Conservation (phyloP, 2,329 filamentous ascomycete genomes). For the Decorospora gaudefroyi region DNA sequence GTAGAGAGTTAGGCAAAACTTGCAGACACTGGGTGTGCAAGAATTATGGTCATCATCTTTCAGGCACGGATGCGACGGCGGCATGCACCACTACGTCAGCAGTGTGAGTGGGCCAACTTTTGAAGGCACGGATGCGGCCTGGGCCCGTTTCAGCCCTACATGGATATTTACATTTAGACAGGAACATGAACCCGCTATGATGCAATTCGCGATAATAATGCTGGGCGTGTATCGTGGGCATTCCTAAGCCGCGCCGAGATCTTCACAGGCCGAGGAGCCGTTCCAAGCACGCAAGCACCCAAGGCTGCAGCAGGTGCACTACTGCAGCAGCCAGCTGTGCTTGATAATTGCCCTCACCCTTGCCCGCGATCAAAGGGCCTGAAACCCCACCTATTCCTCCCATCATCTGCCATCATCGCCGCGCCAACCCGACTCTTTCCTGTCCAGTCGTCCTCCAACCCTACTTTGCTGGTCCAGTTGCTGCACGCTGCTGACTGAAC, state of each 20-base stretch:
- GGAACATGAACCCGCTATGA: too few relatives aligned
- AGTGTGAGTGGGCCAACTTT: too few relatives aligned
- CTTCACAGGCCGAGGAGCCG: too few relatives aligned
- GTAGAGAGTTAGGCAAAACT: too few relatives aligned
- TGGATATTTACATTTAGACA: too few relatives aligned
- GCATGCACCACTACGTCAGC: slow-evolving; percentile 10
- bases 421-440: slow-evolving; percentile 11
- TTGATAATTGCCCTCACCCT: too few relatives aligned
- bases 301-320: too few relatives aligned
- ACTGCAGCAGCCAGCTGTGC: too few relatives aligned
- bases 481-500: slow-evolving; percentile 23
- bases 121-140: slow-evolving; percentile 5
- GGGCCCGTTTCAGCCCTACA: slow-evolving; percentile 12
- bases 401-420: not conserved
- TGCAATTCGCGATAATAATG: too few relatives aligned
- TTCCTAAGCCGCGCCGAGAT: too few relatives aligned
- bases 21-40: not conserved
- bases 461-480: slow-evolving; percentile 6
- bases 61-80: slow-evolving; percentile 5
- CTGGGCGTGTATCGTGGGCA: too few relatives aligned
- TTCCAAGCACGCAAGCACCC: too few relatives aligned
- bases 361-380: slow-evolving; percentile 2
- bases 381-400: slow-evolving; percentile 1
- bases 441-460: slow-evolving; percentile 1
- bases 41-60: not conserved